Evolutionary conservation across 306 rosid genomes (phyloP).

Genomic region (Begonia loranthoides): DNA sequence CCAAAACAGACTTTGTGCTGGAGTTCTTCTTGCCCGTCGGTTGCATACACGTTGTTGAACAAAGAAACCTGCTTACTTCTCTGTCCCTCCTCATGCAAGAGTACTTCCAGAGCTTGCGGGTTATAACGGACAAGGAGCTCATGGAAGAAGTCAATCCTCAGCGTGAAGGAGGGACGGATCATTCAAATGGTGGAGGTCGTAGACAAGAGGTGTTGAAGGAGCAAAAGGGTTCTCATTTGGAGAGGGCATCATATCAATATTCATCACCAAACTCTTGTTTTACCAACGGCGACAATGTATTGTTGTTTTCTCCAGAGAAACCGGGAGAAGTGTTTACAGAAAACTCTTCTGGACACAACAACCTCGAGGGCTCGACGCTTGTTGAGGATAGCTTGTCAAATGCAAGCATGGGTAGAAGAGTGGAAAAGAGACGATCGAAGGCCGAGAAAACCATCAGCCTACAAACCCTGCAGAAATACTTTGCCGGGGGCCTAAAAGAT

Average conservation of each 20-base stretch:
- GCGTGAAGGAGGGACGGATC: slow-evolving; percentile 15
- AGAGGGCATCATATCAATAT: too few relatives aligned
- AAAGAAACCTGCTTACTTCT: slow-evolving; percentile 64
- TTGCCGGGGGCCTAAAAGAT: slow-evolving; percentile 88
- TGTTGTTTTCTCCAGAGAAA: slow-evolving; percentile 18
- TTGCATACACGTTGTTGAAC: slow-evolving; percentile 56
- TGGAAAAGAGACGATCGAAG: slow-evolving; percentile 61
- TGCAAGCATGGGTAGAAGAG: slow-evolving; percentile 28
- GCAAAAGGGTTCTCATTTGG: too few relatives aligned
- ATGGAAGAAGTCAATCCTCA: slow-evolving; percentile 26
- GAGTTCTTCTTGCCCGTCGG: slow-evolving; percentile 89
- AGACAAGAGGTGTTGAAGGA: not conserved
- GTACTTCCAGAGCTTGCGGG: slow-evolving; percentile 54
- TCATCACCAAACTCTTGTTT: too few relatives aligned
- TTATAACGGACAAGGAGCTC: slow-evolving; percentile 57
- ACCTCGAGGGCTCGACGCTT: slow-evolving; percentile 24
- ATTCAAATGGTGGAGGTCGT: slow-evolving; percentile 16
- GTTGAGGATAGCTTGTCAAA: slow-evolving; percentile 40
- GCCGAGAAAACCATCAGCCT: slow-evolving; percentile 77
- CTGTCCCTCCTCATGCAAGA: slow-evolving; percentile 59
- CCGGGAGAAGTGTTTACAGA: slow-evolving; percentile 14
- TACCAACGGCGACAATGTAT: slow-evolving; percentile 10
- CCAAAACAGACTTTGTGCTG: slow-evolving; percentile 58
- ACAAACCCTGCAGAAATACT: slow-evolving; percentile 71
- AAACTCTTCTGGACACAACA: slow-evolving; percentile 24